A percentile compares a stretch with the other conserved stretches of the same genome.
These are phyloP conservation scores for Globisporangium acanthophoron DNA, from an alignment of 352 stramenopile species.

Conservation along the genomic window DNA sequence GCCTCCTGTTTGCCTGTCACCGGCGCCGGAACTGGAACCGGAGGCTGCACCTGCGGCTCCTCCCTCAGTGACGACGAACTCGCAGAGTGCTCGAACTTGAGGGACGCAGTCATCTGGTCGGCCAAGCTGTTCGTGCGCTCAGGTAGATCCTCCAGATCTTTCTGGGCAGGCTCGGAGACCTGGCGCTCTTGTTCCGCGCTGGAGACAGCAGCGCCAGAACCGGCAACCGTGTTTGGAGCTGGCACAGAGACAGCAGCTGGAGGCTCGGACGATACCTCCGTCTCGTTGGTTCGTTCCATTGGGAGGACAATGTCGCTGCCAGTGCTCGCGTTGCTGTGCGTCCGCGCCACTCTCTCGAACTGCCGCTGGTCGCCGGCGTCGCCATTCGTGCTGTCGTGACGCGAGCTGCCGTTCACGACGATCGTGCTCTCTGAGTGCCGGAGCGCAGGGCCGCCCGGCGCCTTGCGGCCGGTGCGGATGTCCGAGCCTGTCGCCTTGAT, in stretches of 20 bases:
- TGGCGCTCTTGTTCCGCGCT: not conserved
- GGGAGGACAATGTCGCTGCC: conserved; percentile 30
- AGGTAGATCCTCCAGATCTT: conserved; percentile 51
- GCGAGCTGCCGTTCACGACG: conserved; percentile 10
- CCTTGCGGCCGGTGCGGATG: conserved; percentile 63
- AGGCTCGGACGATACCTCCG: not conserved
- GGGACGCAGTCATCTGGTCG: conserved; percentile 17
- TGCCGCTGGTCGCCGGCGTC: conserved; percentile 2
- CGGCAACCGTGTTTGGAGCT: too few species aligned
- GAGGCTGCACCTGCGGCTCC: not conserved
- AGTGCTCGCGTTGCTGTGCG: conserved; percentile 20
- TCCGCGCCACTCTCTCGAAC: conserved; percentile 7
- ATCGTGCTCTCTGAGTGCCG: conserved; percentile 11
- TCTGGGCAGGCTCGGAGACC: conserved; percentile 4
- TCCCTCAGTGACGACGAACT: conserved; percentile 4
- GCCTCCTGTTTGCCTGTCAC: not conserved
- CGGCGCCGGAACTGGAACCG: too few species aligned
- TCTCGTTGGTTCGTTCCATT: not conserved
- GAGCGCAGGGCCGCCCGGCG: conserved; percentile 10
- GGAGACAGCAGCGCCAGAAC: not conserved
- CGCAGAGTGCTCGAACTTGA: conserved; percentile 44
- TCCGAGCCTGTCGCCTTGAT: conserved; percentile 64
- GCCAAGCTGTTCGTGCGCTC: conserved; percentile 31
- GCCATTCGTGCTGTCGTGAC: not conserved
- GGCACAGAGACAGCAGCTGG: not conserved